Base-by-base conservation (phyloP, 768 basidiomycete species). In the Naganishia antarctica region DNA sequence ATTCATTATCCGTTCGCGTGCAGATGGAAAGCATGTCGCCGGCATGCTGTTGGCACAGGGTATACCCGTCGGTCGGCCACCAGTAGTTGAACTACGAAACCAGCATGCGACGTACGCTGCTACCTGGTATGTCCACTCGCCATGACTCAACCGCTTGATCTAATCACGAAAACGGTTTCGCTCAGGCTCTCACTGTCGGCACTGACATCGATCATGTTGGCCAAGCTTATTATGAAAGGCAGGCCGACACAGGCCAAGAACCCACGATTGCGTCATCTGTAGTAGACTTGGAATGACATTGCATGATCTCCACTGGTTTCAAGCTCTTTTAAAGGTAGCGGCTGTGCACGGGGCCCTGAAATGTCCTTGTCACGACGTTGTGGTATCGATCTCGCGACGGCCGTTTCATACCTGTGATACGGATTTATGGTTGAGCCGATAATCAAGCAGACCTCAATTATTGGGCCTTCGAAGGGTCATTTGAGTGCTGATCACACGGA, bases 101-200 rank as follows among this genome's bases (percentile, higher is more conserved):
- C 85, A 90, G 40, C 96, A 99, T 79, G 82, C 90, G 7, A 92
- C 91, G 12, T 99, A 99, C 78, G 90, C 96, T 4, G 83, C 88
- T 15, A 99, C 93, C 12, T 99, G 96, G 96, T 92, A 73, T 37
- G 82, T 73, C 15, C 13, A 51, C 23, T 7, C 28, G n/a, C 9
- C 34, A n/a, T 15, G 12, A 26, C 21, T 29, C 25, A 25, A 28
- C n/a, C 3, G 13, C 26, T 18, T 26, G 15, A 21, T 15, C 7
- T 44, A n/a, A 28, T 44, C 9, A 16, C n/a, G 13, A 5, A 44
- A 13, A 25, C 28, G 25, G 1, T 45, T 26, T 43, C 53, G 34
- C 25, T 21, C 70, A 96, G 93, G 93, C 92, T 89, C 80, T 85
- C 91, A 0, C 80, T 97, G 2, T 93, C 90, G 2, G 87, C 83